Evolutionary conservation across 2,329 filamentous ascomycete species (phyloP).

Genomic region (Nemania bipapillata): DNA sequence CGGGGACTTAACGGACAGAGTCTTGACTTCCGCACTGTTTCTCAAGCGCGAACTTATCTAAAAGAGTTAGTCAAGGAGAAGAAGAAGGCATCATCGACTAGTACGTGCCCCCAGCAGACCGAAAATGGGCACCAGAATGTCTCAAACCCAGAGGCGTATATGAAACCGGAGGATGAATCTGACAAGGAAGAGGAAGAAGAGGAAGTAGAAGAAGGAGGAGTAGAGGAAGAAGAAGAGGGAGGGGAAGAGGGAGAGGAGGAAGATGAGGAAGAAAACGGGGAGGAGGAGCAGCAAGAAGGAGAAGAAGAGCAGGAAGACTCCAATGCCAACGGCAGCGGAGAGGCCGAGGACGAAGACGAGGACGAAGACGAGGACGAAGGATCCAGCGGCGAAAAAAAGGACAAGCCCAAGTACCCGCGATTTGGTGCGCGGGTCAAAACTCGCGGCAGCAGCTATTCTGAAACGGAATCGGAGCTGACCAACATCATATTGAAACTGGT

Average conservation of each 20-base stretch:
- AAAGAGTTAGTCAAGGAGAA: not conserved
- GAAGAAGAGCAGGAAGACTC: no score
- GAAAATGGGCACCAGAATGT: not conserved
- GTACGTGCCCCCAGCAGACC: not conserved
- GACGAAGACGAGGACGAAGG: not conserved
- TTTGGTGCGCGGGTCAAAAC: constrained; percentile 1
- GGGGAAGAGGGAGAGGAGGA: no score
- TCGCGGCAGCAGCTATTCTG: constrained; percentile 42
- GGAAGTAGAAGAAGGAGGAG: no score
- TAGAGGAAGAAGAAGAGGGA: no score
- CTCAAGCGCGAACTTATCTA: no score
- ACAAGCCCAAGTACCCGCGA: constrained; percentile 17
- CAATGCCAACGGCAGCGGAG: not conserved
- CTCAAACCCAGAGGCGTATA: not conserved
- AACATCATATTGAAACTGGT: constrained; percentile 38
- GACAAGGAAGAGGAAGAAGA: no score
- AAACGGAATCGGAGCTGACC: constrained; percentile 39
- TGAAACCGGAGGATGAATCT: not conserved
- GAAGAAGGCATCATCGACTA: not conserved
- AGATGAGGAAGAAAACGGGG: no score
- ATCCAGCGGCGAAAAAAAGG: not conserved
- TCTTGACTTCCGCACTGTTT: not conserved
- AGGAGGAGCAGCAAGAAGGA: no score
- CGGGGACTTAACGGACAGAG: constrained; percentile 8
- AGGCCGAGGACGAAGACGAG: not conserved